phyloP scores from a whole-genome alignment of 2,329 filamentous ascomycete species.

The Sordariomycetes sp. region DNA sequence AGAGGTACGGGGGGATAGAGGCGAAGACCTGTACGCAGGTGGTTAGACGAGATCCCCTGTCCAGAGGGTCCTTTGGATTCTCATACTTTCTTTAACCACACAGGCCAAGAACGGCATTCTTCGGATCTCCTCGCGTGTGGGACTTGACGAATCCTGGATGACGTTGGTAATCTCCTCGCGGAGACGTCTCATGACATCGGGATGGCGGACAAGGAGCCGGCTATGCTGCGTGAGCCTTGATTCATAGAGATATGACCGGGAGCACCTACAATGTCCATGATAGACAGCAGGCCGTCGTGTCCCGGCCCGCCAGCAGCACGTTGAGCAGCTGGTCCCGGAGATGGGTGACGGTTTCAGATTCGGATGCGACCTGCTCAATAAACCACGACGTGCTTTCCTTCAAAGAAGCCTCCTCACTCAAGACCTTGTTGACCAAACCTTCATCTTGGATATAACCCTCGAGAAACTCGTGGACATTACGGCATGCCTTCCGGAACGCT shows the following conservation, averaged over 20 bases:
- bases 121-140: neutral
- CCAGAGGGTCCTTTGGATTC: neutral
- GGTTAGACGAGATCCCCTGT: conserved; percentile 4
- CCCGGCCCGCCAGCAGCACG: conserved; percentile 12
- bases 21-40: conserved; percentile 16
- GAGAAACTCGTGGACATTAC: conserved; percentile 5
- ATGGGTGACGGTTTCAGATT: conserved; percentile 6
- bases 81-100: neutral
- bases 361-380: neutral
- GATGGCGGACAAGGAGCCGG: conserved; percentile 7
- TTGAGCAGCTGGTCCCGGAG: conserved; percentile 10
- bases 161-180: conserved; percentile 6
- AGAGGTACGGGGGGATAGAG: conserved; percentile 22
- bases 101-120: neutral
- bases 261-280: conserved; percentile 11
- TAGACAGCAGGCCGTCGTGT: conserved; percentile 13
- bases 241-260: neutral
- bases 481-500: conserved; percentile 7
- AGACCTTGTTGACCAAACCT: conserved; percentile 6
- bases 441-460: neutral
- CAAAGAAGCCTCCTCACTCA: neutral
- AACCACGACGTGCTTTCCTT: neutral
- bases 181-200: conserved; percentile 7
- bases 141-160: neutral
- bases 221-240: neutral